Evolutionary conservation across 2,329 filamentous ascomycete species (phyloP), one percentile per base, ranked within the genome.

Genomic region (Colletotrichum somersetense): DNA sequence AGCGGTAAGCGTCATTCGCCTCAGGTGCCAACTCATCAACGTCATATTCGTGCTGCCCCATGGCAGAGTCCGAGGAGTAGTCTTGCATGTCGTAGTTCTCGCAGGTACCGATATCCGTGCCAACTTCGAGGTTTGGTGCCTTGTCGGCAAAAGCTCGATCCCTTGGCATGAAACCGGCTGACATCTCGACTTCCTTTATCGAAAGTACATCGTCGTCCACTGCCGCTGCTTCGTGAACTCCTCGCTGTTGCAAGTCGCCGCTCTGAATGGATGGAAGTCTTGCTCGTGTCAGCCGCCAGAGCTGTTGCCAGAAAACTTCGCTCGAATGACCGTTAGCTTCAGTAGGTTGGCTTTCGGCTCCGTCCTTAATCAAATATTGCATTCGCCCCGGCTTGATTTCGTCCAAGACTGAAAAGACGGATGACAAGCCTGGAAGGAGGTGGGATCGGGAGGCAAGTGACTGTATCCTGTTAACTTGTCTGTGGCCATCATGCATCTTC

Each of bases 201-300:
- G 16, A 6, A 42, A 42, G 10, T 12, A 11, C 10, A 20, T 23
- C n/a, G 14, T 20, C 6, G 8, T 58, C 14, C 14, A 10, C 10
- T n/a, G 38, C 38, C n/a, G 38, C 40, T 40, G 40, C 11, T 81
- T 59, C 78, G 77, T 56, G 80, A 78, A 20, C 82, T 71, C 30
- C 69, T 72, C 3, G 81, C 79, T 7, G 82, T 79, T 14, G 81
- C 79, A 58, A 76, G 72, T 33, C 62, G 76, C 79, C 83, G 78
- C 18, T 80, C 75, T 23, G 77, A 74, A 23, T 83, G 66, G 5
- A 78, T 81, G 14, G 74, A 75, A 11, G 78, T 72, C 52, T 83
- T 80, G 10, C 76, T 72, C 0, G 78, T 74, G 2, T 81, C 58
- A 10, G 80, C 67, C 16, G 38, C 50, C 38, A 42, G 11, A 56